Evolutionary conservation across 179 eudicot genomes (phyloP), one percentile per base, ranked within the genome.

Genomic region (Spergularia azorica): DNA sequence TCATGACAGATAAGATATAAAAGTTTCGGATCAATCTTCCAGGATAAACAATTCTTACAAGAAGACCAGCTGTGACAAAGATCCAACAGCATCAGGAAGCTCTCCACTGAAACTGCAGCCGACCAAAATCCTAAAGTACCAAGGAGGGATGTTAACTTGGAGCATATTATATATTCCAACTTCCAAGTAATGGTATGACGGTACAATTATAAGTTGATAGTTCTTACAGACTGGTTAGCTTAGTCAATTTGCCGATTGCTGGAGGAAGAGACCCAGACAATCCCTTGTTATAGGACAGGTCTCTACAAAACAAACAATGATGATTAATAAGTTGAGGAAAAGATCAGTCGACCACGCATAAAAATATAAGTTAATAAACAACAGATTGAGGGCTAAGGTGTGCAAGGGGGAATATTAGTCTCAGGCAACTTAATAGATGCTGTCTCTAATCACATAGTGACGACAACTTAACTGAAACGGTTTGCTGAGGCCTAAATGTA

Each of bases 91-190:
- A 58, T 74, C 75, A 63, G 96, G 96, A 84, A 91, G 82, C 15
- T 67, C 79, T 57, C 96, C 96, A 69, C 67, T 76, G 77, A 91
- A 91, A 57, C 84, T 74, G 77, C 94, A 91, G 71, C 92, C 90
- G 63, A 83, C 77, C 55, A 91, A 82, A 74, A 79, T 83, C 82
- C 91, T 90, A 77, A 41, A 36, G 76, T 36, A 20, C 48, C 54
- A 67, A 10, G 39, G 58, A 81, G 21, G 43, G 11, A 72, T 9
- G 11, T 1, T 16, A 57, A 9, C 41, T 56, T 20, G 36, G 36
- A n/a, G 74, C 51, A 15, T 9, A 13, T 54, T n/a, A 13, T 15
- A 18, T 18, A 50, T 58, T 32, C 36, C 15, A 72, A 10, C n/a
- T 3, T 5, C 38, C 5, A 57, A 58, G 17, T 39, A 32, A 17